Base-by-base conservation (phyloP, 2,329 filamentous ascomycete genomes). In the Fusarium lyarnte region DNA sequence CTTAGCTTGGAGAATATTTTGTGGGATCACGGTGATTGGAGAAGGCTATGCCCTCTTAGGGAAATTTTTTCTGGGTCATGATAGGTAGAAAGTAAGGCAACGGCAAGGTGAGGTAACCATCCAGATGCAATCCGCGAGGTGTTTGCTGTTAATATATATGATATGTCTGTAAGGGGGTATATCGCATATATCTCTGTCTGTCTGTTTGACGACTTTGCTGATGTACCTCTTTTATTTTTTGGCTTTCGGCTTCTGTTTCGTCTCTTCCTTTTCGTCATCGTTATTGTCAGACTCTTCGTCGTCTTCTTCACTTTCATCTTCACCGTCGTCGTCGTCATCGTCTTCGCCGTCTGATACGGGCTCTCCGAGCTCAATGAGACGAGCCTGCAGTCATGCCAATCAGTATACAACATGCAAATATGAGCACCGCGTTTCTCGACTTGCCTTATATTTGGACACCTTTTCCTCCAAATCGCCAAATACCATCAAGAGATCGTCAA, bases 391-490 rank as follows among this genome's bases (percentile, higher is more conserved):
- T 23, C 57, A 43, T 42, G 60, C 75, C 46, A 76, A 60, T 77
- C 42, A 76, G 61, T 55, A 58, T 36, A 27, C 25, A 19, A 35
- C 21, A 23, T 41, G 14, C 41, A n/a, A 21, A 33, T 23, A 16
- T 14, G 31, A 29, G 27, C 29, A 21, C 19, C 46, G 39, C 31
- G n/a, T 45, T 41, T 51, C 8, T 57, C 16, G 33, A 66, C 86
- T 73, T 82, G 92, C 92, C 87, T 93, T 95, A 78, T 95, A 94
- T 75, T 89, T 90, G 45, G 87, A 86, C 53, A 90, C 85, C 82
- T 95, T 95, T 59, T 94, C 92, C 81, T 96, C 93, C 23, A 94
- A 79, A 78, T 96, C 93, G 19, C 89, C 90, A 81, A 95, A 94
- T 9, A 96, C 91, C 84, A 95, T 92, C 39, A 96, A 83, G 59